Evolutionary conservation across 2,329 filamentous ascomycete genomes (phyloP).

Genomic region (Shiraia bambusicola): DNA sequence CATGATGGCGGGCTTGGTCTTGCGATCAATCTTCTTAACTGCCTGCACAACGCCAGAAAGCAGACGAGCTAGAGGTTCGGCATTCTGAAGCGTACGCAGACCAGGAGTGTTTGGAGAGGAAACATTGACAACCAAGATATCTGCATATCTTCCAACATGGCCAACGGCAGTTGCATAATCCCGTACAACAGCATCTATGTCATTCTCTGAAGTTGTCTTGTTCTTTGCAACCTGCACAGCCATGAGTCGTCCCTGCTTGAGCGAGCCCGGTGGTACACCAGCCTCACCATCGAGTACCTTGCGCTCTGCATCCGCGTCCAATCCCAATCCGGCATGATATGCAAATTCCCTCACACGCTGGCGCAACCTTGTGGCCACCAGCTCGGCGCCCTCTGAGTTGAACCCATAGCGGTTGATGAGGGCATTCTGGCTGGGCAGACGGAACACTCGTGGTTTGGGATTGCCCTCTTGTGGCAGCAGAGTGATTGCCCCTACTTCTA

Average conservation of each 20-base stretch:
- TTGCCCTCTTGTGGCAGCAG: conserved; percentile 87
- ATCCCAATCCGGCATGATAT: conserved; percentile 65
- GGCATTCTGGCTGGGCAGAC: conserved; percentile 77
- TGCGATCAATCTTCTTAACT: conserved; percentile 67
- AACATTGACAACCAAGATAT: conserved; percentile 97
- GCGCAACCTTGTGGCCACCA: conserved; percentile 76
- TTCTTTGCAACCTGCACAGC: conserved; percentile 97
- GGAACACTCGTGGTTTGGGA: conserved; percentile 82
- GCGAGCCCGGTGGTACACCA: conserved; percentile 77
- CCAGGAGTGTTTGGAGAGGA: conserved; percentile 96
- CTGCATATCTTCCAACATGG: conserved; percentile 80
- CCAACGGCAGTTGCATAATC: conserved; percentile 89
- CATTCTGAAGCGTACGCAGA: conserved; percentile 80
- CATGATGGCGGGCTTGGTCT: conserved; percentile 80
- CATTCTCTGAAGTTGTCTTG: conserved; percentile 81
- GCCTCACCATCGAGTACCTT: conserved; percentile 76
- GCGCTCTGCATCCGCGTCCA: conserved; percentile 64
- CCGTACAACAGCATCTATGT: conserved; percentile 76
- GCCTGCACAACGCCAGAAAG: conserved; percentile 80
- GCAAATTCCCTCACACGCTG: conserved; percentile 79
- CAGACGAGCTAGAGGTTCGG: conserved; percentile 78
- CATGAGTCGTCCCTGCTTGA: conserved; percentile 73
- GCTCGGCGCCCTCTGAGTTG: conserved; percentile 87
- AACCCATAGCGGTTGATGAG: conserved; percentile 96
- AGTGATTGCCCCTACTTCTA: conserved; percentile 91